phyloP scores from a whole-genome alignment of 2,329 filamentous ascomycete species.

The Macrophomina phaseolina region DNA sequence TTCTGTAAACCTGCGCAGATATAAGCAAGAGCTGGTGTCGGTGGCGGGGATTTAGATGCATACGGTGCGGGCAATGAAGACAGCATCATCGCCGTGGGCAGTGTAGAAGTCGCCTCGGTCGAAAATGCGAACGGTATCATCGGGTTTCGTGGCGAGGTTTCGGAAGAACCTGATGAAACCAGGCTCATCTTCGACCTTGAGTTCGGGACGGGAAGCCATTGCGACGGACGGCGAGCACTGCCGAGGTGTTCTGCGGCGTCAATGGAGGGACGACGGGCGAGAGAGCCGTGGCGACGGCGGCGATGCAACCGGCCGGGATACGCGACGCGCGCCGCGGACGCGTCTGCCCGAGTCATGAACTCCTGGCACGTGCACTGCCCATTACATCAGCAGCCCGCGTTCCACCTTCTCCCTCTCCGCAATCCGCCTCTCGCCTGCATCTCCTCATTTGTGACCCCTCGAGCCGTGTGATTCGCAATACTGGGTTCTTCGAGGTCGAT shows the following conservation, averaged over 20 bases:
- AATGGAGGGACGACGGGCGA: not conserved
- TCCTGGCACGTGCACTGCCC: not conserved
- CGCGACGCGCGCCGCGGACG: slow-evolving; percentile 19
- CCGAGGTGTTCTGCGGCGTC: not conserved
- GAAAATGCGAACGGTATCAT: slow-evolving; percentile 85
- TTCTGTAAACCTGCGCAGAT: slow-evolving; percentile 80
- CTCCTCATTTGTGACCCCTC: not conserved
- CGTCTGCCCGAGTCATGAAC: not conserved
- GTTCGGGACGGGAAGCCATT: slow-evolving; percentile 63
- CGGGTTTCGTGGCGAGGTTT: slow-evolving; percentile 72
- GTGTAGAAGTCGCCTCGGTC: slow-evolving; percentile 96
- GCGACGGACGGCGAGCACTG: not conserved
- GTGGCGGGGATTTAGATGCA: not conserved
- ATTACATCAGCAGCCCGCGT: not conserved
- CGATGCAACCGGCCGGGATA: slow-evolving; percentile 1
- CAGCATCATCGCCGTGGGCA: slow-evolving; percentile 84
- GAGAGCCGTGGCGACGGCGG: not conserved
- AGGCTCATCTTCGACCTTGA: slow-evolving; percentile 88
- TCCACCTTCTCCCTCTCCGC: not conserved
- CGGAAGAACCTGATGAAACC: slow-evolving; percentile 98
- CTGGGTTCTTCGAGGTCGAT: not conserved
- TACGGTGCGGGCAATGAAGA: slow-evolving; percentile 80
- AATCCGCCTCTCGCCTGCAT: not conserved
- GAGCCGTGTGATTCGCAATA: not conserved
- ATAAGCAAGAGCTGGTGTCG: not conserved